Conservation (phyloP, 148 eudicot species). For the Silene latifolia region DNA sequence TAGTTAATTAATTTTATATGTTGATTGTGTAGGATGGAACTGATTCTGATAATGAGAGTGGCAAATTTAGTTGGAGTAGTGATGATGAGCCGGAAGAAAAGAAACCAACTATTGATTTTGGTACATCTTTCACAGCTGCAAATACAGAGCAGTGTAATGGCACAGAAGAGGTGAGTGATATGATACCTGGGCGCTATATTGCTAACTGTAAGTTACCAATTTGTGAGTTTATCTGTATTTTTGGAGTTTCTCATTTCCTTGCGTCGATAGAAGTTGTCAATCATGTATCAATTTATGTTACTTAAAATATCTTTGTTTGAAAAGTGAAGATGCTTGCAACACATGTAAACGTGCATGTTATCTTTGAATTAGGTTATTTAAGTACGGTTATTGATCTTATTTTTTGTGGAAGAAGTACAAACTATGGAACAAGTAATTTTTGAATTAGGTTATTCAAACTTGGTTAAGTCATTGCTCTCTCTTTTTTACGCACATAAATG, state of each 20-base stretch:
- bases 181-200: not conserved
- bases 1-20: too few relatives aligned
- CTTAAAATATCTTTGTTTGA: too few relatives aligned
- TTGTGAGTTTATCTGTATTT: not conserved
- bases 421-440: too few relatives aligned
- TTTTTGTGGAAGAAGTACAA: too few relatives aligned
- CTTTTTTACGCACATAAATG: too few relatives aligned
- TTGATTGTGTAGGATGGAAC: too few relatives aligned
- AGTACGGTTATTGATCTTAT: too few relatives aligned
- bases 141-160: slow-evolving; percentile 24
- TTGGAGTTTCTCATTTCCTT: not conserved
- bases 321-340: too few relatives aligned
- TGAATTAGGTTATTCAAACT: too few relatives aligned
- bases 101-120: slow-evolving; percentile 28
- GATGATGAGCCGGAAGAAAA: slow-evolving; percentile 70
- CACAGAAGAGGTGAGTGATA: slow-evolving; percentile 42
- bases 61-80: slow-evolving; percentile 54
- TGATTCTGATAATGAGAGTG: slow-evolving; percentile 38
- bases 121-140: slow-evolving; percentile 28
- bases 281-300: not conserved
- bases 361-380: too few relatives aligned
- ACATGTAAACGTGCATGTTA: too few relatives aligned
- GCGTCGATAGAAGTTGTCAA: not conserved
- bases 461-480: too few relatives aligned
- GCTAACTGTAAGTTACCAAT: not conserved